Evolutionary conservation across 257 asterid species (phyloP), one percentile per base, ranked within the genome.

Genomic region (Nicotiana attenuata): DNA sequence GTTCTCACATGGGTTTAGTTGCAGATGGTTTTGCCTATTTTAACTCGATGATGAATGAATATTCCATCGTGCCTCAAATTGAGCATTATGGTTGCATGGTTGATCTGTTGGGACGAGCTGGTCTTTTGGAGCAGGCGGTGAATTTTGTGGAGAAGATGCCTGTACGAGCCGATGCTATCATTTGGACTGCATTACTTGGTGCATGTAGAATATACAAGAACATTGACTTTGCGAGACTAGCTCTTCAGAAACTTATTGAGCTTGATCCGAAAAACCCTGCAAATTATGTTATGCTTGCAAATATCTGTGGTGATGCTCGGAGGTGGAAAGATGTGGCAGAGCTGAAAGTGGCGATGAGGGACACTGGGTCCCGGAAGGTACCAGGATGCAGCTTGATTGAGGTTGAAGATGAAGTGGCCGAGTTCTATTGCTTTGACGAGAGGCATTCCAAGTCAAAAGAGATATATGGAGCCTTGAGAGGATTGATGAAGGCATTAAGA

Each of bases 71-170:
- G 20, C 96, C 97, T 14, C 82, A 63, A 79, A 91, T 95, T 55
- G 93, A 92, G 92, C 98, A 93, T 77, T 95, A 89, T 66, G 99
- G 99, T 5, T 95, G 98, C 73, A 89, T 95, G 82, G 97, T 93
- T 50, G 99, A 93, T 84, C 91, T 93, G 28, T 79, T 93, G 76
- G 92, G 93, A 24, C 84, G 97, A 64, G 89, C 88, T 33, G 99
- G 99, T 56, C 94, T 85, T 80, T 29, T 95, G 52, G 91, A 90
- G 82, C 89, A 87, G 38, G 99, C 99, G 60, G 80, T 91, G 88
- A 92, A 93, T 83, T 91, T 95, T 83, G 87, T 91, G 45, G 68
- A 82, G 26, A 88, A 83, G 77, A 92, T 95, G 98, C 96, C 97
- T 1, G 26, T 93, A 8, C 81, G 85, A 75, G 85, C 99, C 3